Conservation (phyloP, 257 asterid genomes). For the Verbena officinalis region DNA sequence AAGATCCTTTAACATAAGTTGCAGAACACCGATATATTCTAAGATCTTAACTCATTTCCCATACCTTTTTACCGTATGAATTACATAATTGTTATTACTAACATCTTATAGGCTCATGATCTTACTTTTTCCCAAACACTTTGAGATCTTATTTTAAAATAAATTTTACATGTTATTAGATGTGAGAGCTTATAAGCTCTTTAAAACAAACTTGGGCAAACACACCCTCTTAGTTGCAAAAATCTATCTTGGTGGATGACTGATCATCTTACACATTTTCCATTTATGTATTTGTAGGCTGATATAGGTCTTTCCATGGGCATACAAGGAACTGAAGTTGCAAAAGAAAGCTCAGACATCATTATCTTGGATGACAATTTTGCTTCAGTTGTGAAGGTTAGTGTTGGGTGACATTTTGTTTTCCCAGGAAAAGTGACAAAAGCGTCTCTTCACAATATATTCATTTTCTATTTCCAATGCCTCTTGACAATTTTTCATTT, state of each 20-base stretch:
- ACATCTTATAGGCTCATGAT: too few species aligned
- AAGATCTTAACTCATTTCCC: too few species aligned
- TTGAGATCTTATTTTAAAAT: too few species aligned
- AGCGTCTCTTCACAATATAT: background rate
- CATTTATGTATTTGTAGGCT: slow-evolving; percentile 54
- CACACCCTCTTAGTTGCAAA: too few species aligned
- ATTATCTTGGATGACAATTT: slow-evolving; percentile 91
- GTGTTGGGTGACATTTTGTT: slow-evolving; percentile 27
- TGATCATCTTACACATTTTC: slow-evolving; percentile 11
- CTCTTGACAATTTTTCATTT: background rate
- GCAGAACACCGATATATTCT: too few species aligned
- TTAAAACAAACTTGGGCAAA: too few species aligned
- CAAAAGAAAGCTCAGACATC: slow-evolving; percentile 98
- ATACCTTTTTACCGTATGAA: too few species aligned
- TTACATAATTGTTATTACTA: too few species aligned
- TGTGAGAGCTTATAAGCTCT: too few species aligned
- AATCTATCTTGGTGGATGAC: slow-evolving; percentile 7
- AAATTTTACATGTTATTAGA: too few species aligned
- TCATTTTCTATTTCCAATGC: background rate
- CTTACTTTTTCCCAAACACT: too few species aligned
- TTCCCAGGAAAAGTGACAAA: slow-evolving; percentile 2
- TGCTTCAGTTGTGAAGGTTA: slow-evolving; percentile 89
- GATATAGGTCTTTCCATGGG: slow-evolving; percentile 99
- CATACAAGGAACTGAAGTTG: slow-evolving; percentile 97
- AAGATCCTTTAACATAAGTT: too few species aligned